phyloP scores from a whole-genome alignment of 805 yeast genomes.

The Monosporozyma aerobia region DNA sequence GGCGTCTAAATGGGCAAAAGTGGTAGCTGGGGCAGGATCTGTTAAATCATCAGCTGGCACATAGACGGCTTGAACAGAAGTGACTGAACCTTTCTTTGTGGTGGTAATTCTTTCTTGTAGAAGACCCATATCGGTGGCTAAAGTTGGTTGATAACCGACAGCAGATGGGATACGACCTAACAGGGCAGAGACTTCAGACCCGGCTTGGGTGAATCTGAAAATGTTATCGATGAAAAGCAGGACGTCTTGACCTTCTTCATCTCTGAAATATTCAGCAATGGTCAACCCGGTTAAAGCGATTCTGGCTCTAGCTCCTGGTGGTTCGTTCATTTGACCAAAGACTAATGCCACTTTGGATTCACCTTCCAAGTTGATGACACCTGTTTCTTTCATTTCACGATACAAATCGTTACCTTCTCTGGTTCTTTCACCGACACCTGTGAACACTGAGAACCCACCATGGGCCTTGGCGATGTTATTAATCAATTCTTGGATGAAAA shows the following conservation, averaged over 20 bases:
- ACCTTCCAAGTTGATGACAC: constrained; percentile 99
- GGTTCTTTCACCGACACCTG: constrained; percentile 99
- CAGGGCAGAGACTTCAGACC: constrained; percentile 99
- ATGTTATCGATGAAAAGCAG: constrained; percentile 98
- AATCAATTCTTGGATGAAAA: constrained; percentile 97
- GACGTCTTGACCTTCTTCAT: constrained; percentile 99
- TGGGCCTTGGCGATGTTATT: constrained; percentile 99
- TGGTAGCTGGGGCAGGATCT: constrained; percentile 99
- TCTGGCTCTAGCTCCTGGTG: constrained; percentile 99
- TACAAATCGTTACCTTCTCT: constrained; percentile 99
- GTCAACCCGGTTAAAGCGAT: constrained; percentile 99
- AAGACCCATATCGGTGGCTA: constrained; percentile 99
- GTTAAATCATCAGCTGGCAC: constrained; percentile 99
- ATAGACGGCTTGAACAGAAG: constrained; percentile 99
- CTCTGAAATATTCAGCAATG: constrained; percentile 99
- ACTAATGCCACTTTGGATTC: constrained; percentile 99
- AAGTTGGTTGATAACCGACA: constrained; percentile 99
- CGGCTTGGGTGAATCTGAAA: constrained; percentile 99
- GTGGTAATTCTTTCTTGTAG: constrained; percentile 99
- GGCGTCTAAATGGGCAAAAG: constrained; percentile 99
- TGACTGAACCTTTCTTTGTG: constrained; percentile 99
- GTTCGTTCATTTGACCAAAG: constrained; percentile 99
- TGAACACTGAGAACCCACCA: constrained; percentile 99
- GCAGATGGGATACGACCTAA: constrained; percentile 99
- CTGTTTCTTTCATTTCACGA: constrained; percentile 99